phyloP scores from a whole-genome alignment of 208 protist genomes.

The Leishmania tarentolae region DNA sequence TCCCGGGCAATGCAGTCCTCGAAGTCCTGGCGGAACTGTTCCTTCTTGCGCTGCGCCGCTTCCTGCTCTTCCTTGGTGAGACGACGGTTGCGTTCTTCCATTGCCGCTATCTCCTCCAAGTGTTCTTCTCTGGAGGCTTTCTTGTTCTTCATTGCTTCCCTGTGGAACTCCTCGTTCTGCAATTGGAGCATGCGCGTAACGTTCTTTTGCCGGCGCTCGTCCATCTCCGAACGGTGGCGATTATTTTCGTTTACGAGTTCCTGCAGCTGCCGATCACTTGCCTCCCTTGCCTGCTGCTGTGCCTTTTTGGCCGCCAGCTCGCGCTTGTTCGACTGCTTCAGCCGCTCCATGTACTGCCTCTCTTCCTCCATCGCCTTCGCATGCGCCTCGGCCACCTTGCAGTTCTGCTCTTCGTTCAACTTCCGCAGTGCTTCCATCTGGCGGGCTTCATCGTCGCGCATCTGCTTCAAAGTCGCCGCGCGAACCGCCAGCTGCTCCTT shows the following conservation, averaged over 20 bases:
- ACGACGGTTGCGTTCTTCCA: constrained; percentile 61
- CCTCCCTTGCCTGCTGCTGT: constrained; percentile 37
- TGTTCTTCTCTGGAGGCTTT: constrained; percentile 42
- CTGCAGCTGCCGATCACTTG: constrained; percentile 52
- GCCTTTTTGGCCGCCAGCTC: constrained; percentile 61
- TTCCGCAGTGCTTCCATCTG: constrained; percentile 54
- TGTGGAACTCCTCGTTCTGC: constrained; percentile 72
- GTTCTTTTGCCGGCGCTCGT: constrained; percentile 66
- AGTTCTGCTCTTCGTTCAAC: constrained; percentile 50
- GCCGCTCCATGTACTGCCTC: constrained; percentile 62
- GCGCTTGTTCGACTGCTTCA: constrained; percentile 62
- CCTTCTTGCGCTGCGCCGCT: constrained; percentile 50
- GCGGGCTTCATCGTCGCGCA: constrained; percentile 45
- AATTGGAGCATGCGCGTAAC: constrained; percentile 54
- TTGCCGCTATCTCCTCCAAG: constrained; percentile 48
- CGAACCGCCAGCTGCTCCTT: constrained; percentile 65
- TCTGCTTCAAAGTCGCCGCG: constrained; percentile 48
- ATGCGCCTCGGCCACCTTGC: constrained; percentile 46
- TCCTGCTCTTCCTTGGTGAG: constrained; percentile 59
- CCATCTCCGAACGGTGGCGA: constrained; percentile 56
- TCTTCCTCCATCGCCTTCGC: constrained; percentile 42
- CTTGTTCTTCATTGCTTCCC: constrained; percentile 34
- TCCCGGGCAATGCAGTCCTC: constrained; percentile 70
- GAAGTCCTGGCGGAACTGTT: constrained; percentile 71
- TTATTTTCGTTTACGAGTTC: constrained; percentile 53